These are phyloP conservation scores for Hsuehochloa calcarea DNA, from an alignment of 176 grass and related monocot genomes.

Conservation along the genomic window DNA sequence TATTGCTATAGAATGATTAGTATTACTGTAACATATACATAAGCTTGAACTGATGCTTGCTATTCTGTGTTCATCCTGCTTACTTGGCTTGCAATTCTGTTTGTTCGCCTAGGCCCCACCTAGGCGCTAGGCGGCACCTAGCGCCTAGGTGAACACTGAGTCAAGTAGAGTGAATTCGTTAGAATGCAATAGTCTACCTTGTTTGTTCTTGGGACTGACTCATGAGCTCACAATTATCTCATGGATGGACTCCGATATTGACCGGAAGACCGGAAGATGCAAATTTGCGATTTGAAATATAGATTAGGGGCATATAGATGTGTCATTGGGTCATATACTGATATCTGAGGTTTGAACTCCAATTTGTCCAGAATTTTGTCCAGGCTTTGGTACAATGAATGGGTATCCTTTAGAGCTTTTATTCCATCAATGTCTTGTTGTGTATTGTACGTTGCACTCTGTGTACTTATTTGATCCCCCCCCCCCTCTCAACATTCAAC, in stretches of 20 bases:
- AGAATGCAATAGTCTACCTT: neutral
- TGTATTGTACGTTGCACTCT: neutral
- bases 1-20: too few relatives aligned
- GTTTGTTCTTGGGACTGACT: neutral
- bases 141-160: too few relatives aligned
- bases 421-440: neutral
- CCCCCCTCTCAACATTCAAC: too few relatives aligned
- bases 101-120: too few relatives aligned
- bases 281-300: neutral
- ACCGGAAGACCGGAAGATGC: neutral
- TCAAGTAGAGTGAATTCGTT: neutral
- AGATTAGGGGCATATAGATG: neutral
- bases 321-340: neutral
- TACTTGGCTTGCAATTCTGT: too few relatives aligned
- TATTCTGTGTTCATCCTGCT: too few relatives aligned
- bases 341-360: neutral
- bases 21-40: too few relatives aligned
- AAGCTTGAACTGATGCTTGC: too few relatives aligned
- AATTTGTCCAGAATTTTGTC: neutral
- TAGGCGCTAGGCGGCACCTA: too few relatives aligned
- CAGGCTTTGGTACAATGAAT: neutral
- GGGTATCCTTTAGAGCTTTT: neutral
- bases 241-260: neutral
- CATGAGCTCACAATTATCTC: neutral
- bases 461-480: neutral